A percentile compares a stretch with the other conserved stretches of the same genome.
phyloP scores from a whole-genome alignment of 331 rosid species.

The Saraca asoca region DNA sequence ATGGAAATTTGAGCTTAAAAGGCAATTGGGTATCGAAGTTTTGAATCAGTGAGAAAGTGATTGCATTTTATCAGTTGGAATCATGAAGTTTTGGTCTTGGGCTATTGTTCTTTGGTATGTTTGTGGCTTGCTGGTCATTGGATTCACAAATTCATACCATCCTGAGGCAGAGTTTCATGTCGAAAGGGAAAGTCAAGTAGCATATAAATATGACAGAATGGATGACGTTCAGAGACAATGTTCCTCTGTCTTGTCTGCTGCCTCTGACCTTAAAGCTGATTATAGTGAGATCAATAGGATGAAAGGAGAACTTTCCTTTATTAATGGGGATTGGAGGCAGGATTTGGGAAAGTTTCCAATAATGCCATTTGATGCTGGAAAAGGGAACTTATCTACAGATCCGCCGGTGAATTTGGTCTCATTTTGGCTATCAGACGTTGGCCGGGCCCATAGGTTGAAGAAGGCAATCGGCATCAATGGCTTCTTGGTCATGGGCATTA shows the following conservation, averaged over 20 bases:
- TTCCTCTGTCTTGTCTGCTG: conserved; percentile 59
- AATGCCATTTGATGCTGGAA: conserved; percentile 62
- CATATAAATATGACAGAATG: conserved; percentile 60
- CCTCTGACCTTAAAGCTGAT: conserved; percentile 64
- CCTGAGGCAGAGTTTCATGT: conserved; percentile 39
- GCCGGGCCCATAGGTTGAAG: conserved; percentile 57
- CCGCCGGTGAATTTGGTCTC: conserved; percentile 58
- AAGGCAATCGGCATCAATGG: conserved; percentile 61
- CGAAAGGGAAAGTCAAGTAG: conserved; percentile 33
- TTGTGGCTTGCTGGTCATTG: conserved; percentile 49
- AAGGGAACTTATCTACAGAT: conserved; percentile 23
- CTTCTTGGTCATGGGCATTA: conserved; percentile 60
- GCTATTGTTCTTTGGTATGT: conserved; percentile 49
- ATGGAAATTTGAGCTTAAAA: conserved; percentile 10
- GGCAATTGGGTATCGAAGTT: conserved; percentile 36
- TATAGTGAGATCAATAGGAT: conserved; percentile 42
- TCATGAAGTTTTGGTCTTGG: conserved; percentile 57
- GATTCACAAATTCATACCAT: conserved; percentile 39
- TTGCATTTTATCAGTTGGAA: conserved; percentile 28
- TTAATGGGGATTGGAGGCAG: conserved; percentile 85
- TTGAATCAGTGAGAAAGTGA: conserved; percentile 8
- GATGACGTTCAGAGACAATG: conserved; percentile 74
- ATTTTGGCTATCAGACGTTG: conserved; percentile 72
- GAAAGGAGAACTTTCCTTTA: conserved; percentile 60
- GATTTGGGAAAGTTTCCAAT: conserved; percentile 63